Conservation (phyloP, 2,329 filamentous ascomycete genomes). For the Cordyceps fumosorosea region DNA sequence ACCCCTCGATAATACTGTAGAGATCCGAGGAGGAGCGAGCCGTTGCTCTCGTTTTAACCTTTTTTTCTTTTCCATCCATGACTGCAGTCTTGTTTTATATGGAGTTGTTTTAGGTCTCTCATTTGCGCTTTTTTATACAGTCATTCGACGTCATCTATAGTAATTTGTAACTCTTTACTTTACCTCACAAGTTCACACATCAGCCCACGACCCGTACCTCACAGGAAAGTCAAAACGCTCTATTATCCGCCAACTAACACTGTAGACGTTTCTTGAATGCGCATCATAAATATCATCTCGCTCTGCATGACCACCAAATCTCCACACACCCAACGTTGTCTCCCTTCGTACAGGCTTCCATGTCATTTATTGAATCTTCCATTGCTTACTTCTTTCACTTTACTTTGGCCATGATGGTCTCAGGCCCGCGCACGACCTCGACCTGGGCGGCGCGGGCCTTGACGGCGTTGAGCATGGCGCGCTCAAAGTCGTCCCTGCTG, state of each 20-base stretch:
- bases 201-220: background rate
- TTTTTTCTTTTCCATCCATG: background rate
- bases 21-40: background rate
- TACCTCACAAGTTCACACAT: background rate
- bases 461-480: conserved; percentile 78
- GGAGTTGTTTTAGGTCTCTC: conserved; percentile 4
- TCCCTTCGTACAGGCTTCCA: background rate
- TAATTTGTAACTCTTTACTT: background rate
- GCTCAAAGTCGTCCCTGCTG: conserved; percentile 86
- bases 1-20: background rate
- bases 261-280: background rate
- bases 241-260: background rate
- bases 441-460: conserved; percentile 86
- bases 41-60: background rate
- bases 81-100: conserved; percentile 1
- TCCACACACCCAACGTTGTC: background rate
- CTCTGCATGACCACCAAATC: background rate
- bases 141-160: background rate
- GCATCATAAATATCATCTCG: background rate
- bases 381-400: conserved; percentile 6
- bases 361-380: background rate
- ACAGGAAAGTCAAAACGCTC: background rate
- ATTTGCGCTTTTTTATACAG: background rate
- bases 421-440: conserved; percentile 69
- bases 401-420: conserved; percentile 91